Conservation (phyloP, 2,329 filamentous ascomycete genomes). For the Furcasterigmium furcatum region DNA sequence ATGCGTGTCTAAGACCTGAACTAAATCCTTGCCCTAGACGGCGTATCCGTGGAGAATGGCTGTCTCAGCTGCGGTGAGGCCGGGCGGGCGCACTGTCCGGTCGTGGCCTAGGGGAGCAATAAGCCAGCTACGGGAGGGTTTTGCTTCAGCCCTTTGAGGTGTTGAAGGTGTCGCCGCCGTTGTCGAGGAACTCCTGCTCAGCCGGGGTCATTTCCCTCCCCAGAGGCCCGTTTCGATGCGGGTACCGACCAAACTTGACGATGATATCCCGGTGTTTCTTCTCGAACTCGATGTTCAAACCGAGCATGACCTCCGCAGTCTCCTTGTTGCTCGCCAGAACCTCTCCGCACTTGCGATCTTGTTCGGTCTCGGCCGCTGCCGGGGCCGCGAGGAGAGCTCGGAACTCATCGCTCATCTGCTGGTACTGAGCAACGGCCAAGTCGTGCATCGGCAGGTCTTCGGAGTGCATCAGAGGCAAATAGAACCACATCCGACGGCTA, state of each 20-base stretch:
- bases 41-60: too few species aligned
- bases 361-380: conserved; percentile 12
- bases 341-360: conserved; percentile 19
- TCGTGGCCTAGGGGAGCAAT: too few species aligned
- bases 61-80: too few species aligned
- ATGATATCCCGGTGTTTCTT: conserved; percentile 47
- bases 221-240: conserved; percentile 51
- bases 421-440: conserved; percentile 24
- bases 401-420: conserved; percentile 26
- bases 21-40: too few species aligned
- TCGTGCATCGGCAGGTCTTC: conserved; percentile 46
- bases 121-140: too few species aligned
- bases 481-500: conserved; percentile 51
- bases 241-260: conserved; percentile 54
- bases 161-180: conserved; percentile 36
- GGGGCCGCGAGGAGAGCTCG: conserved; percentile 23
- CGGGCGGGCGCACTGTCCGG: too few species aligned
- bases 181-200: conserved; percentile 46
- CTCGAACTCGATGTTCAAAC: conserved; percentile 27
- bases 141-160: neutral
- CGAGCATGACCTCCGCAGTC: conserved; percentile 18
- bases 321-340: conserved; percentile 21
- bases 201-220: conserved; percentile 44
- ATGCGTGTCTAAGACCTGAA: too few species aligned
- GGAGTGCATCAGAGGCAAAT: conserved; percentile 58